Evolutionary conservation across 305 asterid species (phyloP), one percentile per base, ranked within the genome.

Genomic region (Fraxinus floribunda): DNA sequence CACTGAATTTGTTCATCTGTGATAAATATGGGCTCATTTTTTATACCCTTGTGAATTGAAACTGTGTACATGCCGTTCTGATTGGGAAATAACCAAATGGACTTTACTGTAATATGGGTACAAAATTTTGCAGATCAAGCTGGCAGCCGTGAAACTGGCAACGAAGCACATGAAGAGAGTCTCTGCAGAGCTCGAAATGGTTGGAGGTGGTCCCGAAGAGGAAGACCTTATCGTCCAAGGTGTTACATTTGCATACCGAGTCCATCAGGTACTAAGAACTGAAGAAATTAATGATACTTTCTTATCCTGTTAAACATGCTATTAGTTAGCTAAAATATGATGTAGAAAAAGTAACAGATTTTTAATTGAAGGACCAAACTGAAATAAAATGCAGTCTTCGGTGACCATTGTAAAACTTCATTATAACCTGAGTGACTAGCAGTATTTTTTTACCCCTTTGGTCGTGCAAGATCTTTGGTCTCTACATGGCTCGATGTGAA

Each of bases 131-230:
- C 91, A 96, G 99, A 90, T 96, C 75, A 96, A 94, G 98, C 88
- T 94, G 90, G 98, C 98, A 83, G 93, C 98, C 1, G 99, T 94
- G 83, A 93, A 91, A 85, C 80, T 96, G 87, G 98, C 98, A 26
- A 86, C 91, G 95, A 94, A 96, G 92, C 93, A 92, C 96, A 93
- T 96, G 98, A 96, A 89, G 91, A 87, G 99, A 84, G 95, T 96
- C 38, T 94, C 95, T 0, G 95, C 92, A 16, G 98, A 94, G 92
- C 97, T 96, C 44, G 98, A 93, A 88, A 86, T 86, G 86, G 93
- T 91, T 55, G 93, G 86, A 8, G 88, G 99, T 76, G 92, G 98
- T 80, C 94, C 93, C n/a, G 93, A 90, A 78, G 93, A 90, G 80
- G 93, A 88, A 86, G 93, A 90, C 81, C 89, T 90, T 24, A 87